Evolutionary conservation across 2,329 filamentous ascomycete species (phyloP), one percentile per base, ranked within the genome.

Genomic region (Trichoderma sp.): DNA sequence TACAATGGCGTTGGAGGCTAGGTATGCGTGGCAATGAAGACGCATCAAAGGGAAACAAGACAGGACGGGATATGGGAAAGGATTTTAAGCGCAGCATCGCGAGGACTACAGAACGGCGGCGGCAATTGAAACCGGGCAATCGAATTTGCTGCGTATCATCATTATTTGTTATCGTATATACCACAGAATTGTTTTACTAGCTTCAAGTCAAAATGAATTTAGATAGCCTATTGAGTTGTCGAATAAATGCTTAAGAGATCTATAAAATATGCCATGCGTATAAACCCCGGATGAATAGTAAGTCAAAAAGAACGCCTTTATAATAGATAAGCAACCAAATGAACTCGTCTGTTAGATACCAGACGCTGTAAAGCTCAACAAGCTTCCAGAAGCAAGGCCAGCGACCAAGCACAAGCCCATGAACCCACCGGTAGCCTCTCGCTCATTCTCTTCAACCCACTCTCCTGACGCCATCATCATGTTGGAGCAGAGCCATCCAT

Each of bases 371-470:
- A 98, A 99, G 78, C 94, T 98, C 77, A 96, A 79, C 75, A 98
- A 80, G 81, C 95, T 98, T n/a, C 96, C 96, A 29, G 86, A 85
- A 2, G 93, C 88, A 80, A 98, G 81, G 0, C 96, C 96, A 5
- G 87, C 88, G 21, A 97, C 92, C n/a, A 98, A 87, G 78, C 91
- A 93, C 72, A 97, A 79, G 4, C 92, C 91, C 96, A 99, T 98
- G 78, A 98, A 98, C 1, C 92, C 93, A 58, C 95, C 96, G 0
- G 94, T 90, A 6, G 93, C 94, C 81, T 97, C 94, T 40, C 92
- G 86, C 82, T 99, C 95, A 11, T 90, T 89, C 1, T 91, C 88
- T 4, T 91, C 90, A 0, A 98, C 94, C 87, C 90, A 95, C 73
- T 92, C 89, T 0, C 87, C 88, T 0, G 94, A 91, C 0, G 91